These are phyloP conservation scores for Mycosphaerella arachidis DNA, from an alignment of 2,329 filamentous ascomycete species.

Conservation along the genomic window DNA sequence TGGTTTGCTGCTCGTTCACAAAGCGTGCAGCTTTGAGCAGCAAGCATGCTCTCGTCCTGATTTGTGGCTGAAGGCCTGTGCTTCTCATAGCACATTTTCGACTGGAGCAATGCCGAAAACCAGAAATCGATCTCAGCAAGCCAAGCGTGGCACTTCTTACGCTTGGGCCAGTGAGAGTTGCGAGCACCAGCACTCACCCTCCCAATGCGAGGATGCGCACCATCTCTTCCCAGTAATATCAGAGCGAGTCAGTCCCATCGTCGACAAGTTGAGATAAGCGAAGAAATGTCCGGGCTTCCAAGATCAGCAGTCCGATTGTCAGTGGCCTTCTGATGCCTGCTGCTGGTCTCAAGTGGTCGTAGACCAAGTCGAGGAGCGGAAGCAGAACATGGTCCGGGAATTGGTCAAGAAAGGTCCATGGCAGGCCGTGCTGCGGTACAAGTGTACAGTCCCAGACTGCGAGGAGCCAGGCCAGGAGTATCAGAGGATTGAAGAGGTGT, in stretches of 20 bases:
- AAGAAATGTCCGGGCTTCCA: background rate
- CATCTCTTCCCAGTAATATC: background rate
- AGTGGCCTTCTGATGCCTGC: background rate
- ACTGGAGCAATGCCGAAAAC: background rate
- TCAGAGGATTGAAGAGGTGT: background rate
- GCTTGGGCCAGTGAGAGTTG: background rate
- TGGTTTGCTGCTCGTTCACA: no score
- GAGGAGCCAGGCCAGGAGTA: background rate
- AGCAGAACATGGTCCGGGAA: background rate
- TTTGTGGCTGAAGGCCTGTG: no score
- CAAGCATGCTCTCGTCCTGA: background rate
- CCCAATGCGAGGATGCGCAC: background rate
- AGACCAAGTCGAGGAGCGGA: background rate
- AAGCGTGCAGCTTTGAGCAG: background rate
- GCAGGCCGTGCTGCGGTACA: background rate
- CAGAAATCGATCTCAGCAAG: background rate
- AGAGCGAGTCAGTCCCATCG: background rate
- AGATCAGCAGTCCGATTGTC: background rate
- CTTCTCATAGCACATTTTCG: background rate
- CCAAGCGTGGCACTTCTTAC: background rate
- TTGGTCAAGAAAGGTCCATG: background rate
- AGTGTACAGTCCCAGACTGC: background rate
- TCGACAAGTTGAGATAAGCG: background rate
- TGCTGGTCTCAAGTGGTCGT: background rate
- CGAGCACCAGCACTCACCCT: background rate